Evolutionary conservation across 78 protist genomes (phyloP).

Genomic region (Goniomonas avonlea): DNA sequence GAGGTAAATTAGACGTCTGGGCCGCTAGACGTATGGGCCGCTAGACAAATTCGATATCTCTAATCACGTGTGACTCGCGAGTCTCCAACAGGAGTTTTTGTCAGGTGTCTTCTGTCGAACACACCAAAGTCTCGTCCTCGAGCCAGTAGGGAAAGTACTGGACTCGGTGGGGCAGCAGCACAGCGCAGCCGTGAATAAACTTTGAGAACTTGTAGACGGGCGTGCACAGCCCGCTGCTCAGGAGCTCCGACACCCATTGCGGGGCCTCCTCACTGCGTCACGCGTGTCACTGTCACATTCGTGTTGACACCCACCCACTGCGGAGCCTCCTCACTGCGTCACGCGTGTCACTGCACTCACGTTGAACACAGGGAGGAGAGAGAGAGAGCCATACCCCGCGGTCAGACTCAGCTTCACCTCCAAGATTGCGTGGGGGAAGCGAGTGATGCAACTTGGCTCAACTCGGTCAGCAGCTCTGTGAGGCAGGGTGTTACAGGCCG

Average conservation of each 20-base stretch:
- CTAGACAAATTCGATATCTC: too few species aligned
- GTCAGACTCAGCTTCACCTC: constrained; percentile 8
- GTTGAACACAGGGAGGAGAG: too few species aligned
- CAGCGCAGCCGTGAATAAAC: constrained; percentile 25
- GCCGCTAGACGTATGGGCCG: too few species aligned
- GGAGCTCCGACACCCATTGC: not conserved
- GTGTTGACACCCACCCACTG: not conserved
- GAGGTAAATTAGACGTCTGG: too few species aligned
- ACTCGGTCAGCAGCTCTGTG: too few species aligned
- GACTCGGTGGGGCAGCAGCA: not conserved
- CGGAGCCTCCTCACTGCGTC: not conserved
- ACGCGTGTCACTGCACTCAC: too few species aligned
- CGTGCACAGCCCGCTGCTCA: not conserved
- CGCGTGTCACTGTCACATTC: not conserved
- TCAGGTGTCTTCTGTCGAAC: too few species aligned
- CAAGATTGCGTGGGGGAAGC: constrained; percentile 8
- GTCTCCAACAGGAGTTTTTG: too few species aligned
- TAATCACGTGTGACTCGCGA: too few species aligned
- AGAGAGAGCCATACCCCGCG: not conserved
- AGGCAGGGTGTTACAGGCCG: too few species aligned
- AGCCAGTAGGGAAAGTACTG: not conserved
- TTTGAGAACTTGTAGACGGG: constrained; percentile 24
- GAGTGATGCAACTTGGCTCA: too few species aligned
- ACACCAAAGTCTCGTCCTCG: too few species aligned
- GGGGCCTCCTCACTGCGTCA: not conserved